Evolutionary conservation across 129 eudicot genomes (phyloP), one percentile per base, ranked within the genome.

Genomic region (Ambrosia trifida): DNA sequence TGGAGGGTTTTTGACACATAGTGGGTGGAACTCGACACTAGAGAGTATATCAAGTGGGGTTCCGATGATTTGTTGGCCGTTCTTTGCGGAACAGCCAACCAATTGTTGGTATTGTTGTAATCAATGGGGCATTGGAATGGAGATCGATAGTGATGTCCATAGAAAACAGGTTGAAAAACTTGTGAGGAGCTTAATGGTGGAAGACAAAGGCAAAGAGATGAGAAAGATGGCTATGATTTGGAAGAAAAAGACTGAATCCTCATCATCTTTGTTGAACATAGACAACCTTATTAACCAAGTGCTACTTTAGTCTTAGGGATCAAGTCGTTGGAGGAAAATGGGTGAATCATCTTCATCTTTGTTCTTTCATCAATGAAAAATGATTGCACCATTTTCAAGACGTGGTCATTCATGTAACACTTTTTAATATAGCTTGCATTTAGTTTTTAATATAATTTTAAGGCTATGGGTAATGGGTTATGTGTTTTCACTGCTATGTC

Each of bases 41-140:
- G 82, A 78, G 43, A 78, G 77, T 32, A 64, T 78, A 20, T 63
- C 70, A 2, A 43, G 70, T 12, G 81, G 76, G 0, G 65, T 77
- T 40, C 81, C 81, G 2, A 69, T 77, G 76, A 49, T 77, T 8
- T 69, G 81, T 20, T 77, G 81, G 81, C 76, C 81, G 2, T 77
- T 68, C 1, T 58, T 77, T 7, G 76, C 70, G 0, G 81, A 77
- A 14, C 81, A 77, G 36, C 64, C 8, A 11, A 77, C 76, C 0
- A 78, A 78, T 32, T 70, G 72, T 16, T 61, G 82, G 77, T 78
- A 38, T 52, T 38, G 57, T 8, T 62, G 76, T 44, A 62, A 44
- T 12, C 40, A 17, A n/a, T 78, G 77, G 84, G 76, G 72, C 2
- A 44, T 74, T 24, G 28, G 28, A 24, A 24, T 24, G 28, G 28